Evolutionary conservation across 805 yeast species (phyloP), one percentile per base, ranked within the genome.

Genomic region (Cyberlindnera euphorbiae): DNA sequence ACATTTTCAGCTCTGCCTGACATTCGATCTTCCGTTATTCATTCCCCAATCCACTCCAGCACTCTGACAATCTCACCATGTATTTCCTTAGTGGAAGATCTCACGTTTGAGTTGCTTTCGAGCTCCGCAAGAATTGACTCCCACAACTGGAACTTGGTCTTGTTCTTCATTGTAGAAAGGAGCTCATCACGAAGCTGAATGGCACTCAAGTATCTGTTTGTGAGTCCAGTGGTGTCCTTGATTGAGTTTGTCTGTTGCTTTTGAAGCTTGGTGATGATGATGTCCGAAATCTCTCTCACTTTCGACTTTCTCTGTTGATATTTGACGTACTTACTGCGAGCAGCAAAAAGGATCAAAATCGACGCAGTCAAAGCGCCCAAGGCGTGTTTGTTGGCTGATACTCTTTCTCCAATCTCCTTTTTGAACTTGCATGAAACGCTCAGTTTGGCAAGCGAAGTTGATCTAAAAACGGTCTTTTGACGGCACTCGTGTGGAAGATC

Each of bases 31-130:
- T n/a, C n/a, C n/a, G n/a, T n/a, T n/a, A n/a, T n/a, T 38, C 27
- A 44, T 24, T 50, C 56, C 2, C 79, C 76, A 25, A 79, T 69
- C 96, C 96, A 88, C 53, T 86, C 87, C 86, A 95, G 84, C 24
- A 85, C 85, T 53, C 78, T 77, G 71, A 83, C 76, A 42, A 88
- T 83, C 47, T 88, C 96, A 13, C 97, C 96, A 51, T 82, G 83
- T 19, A 79, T 69, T 55, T 88, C 97, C 38, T 75, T 60, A 37
- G 80, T 69, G 26, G 75, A 68, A 13, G 71, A 65, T 39, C 78
- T 71, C 10, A 88, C 75, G 50, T 80, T 81, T 16, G 82, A 64
- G 55, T 84, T 82, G 30, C 63, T 60, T 46, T 85, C 95, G 6
- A 88, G 71, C 22, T 61, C 64, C 15, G 59, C 59, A 30, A 69